Conservation (phyloP, 2,329 filamentous ascomycete species). For the Claviceps pusilla region DNA sequence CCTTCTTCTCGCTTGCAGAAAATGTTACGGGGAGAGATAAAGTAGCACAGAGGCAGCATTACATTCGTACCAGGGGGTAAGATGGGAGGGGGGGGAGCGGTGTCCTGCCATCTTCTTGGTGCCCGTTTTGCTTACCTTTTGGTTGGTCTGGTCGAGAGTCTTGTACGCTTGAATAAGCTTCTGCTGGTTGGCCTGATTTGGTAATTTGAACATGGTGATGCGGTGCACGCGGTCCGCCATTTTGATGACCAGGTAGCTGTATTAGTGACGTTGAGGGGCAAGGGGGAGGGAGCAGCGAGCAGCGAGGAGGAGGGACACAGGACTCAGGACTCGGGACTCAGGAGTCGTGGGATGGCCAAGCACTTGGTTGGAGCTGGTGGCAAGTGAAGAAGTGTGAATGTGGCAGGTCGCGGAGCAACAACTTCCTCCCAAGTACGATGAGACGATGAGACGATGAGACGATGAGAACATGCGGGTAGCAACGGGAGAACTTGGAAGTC, state of each 20-base stretch:
- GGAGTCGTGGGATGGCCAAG: too few species aligned
- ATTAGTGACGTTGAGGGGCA: not conserved
- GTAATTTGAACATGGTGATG: slow-evolving; percentile 39
- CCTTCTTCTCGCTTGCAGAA: not conserved
- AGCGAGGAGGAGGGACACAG: too few species aligned
- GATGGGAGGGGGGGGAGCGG: not conserved
- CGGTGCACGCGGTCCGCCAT: slow-evolving; percentile 31
- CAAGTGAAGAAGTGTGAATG: too few species aligned
- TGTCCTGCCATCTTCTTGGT: not conserved
- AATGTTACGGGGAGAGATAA: not conserved
- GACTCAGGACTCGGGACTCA: too few species aligned
- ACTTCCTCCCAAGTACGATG: too few species aligned
- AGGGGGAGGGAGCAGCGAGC: not conserved
- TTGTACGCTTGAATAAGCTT: slow-evolving; percentile 31
- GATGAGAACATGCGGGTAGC: too few species aligned
- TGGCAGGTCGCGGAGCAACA: not conserved
- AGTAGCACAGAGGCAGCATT: not conserved
- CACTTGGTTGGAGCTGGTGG: not conserved
- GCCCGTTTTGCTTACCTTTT: slow-evolving; percentile 22
- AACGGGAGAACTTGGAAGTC: not conserved
- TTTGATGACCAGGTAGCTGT: slow-evolving; percentile 1
- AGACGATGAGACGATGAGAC: too few species aligned
- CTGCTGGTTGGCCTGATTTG: slow-evolving; percentile 27
- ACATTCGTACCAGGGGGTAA: not conserved
- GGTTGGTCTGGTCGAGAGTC: slow-evolving; percentile 22